Base-by-base conservation (phyloP, 2,329 filamentous ascomycete species). In the Celoporthe dispersa region DNA sequence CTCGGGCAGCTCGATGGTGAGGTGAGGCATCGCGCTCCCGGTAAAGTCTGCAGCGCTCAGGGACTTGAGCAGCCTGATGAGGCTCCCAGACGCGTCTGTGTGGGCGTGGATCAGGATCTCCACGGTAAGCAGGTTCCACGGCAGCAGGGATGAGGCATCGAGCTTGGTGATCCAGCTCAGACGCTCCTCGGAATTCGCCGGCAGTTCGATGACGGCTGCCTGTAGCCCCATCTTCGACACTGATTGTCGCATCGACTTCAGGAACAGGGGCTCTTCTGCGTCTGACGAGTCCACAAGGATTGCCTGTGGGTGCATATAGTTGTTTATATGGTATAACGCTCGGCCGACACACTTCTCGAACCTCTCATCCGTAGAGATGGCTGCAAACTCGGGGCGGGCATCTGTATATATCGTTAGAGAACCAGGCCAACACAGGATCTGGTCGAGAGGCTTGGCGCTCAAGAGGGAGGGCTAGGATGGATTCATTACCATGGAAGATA, bases 81-180 rank as follows among this genome's bases (percentile, higher is more conserved):
- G 79, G 65, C 91, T 92, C 14, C 93, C 94, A 2, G 92, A 91
- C 28, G 91, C 90, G 11, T 86, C 85, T 3, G 89, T 82, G 8
- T 90, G 87, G 1, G 92, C 93, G 70, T 97, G 93, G 11, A 98
- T 88, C 16, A 98, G 79, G 67, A 99, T 92, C 73, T 98, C 94
- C 72, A 98, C 85, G 51, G 86, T 88, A 6, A 93, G 84, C 62
- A 89, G 87, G 78, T 95, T 90, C 94, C 94, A 98, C 6, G 70
- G 44, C 19, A 59, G 60, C 19, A 72, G 57, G 3, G 70, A 70
- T 41, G 60, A 35, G 9, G 70, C 55, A 6, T 97, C 93, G 16
- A 98, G 84, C 72, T 90, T 89, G 0, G 92, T 88, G 55, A 97
- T 84, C 94, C 94, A 98, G 73, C 87, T 82, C 48, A 94, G 86